Percentiles rank a stretch among this genome's conserved stretches.
Evolutionary conservation across 495 filamentous ascomycete genomes (phyloP).

Genomic region (Aspergillus indologenus): DNA sequence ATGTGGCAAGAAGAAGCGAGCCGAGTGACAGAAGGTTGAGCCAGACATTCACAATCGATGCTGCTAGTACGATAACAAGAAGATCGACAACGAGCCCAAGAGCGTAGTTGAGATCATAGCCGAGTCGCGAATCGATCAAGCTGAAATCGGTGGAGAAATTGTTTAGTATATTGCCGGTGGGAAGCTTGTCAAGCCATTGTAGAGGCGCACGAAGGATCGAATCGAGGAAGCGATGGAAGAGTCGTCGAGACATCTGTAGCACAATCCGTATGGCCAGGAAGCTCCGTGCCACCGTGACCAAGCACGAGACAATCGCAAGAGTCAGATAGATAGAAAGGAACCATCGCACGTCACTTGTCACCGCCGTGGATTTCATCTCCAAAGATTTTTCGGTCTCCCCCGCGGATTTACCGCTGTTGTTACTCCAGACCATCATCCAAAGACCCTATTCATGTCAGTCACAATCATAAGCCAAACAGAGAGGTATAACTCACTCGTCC

Average conservation of each 20-base stretch:
- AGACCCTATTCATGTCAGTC: not conserved
- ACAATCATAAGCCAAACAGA: not conserved
- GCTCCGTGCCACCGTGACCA: constrained; percentile 12
- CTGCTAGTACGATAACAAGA: not conserved
- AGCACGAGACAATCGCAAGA: constrained; percentile 48
- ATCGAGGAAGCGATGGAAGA: constrained; percentile 44
- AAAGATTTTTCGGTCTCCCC: not conserved
- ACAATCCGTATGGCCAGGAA: not conserved
- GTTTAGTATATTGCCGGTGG: constrained; percentile 50
- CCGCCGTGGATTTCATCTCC: not conserved
- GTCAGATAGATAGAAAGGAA: constrained; percentile 16
- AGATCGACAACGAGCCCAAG: constrained; percentile 18
- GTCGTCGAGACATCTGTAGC: constrained; percentile 26
- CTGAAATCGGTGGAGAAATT: constrained; percentile 48
- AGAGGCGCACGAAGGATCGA: constrained; percentile 48
- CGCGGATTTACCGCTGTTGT: not conserved
- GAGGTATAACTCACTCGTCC: not conserved
- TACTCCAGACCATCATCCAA: constrained; percentile 6
- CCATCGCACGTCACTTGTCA: not conserved
- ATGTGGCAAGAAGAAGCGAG: not conserved
- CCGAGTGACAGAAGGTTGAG: not conserved
- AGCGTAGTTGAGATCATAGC: constrained; percentile 24
- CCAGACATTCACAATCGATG: constrained; percentile 2
- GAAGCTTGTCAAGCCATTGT: constrained; percentile 48
- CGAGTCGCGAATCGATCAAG: constrained; percentile 38